Evolutionary conservation across 305 asterid genomes (phyloP).

Genomic region (Solanum hybrid): DNA sequence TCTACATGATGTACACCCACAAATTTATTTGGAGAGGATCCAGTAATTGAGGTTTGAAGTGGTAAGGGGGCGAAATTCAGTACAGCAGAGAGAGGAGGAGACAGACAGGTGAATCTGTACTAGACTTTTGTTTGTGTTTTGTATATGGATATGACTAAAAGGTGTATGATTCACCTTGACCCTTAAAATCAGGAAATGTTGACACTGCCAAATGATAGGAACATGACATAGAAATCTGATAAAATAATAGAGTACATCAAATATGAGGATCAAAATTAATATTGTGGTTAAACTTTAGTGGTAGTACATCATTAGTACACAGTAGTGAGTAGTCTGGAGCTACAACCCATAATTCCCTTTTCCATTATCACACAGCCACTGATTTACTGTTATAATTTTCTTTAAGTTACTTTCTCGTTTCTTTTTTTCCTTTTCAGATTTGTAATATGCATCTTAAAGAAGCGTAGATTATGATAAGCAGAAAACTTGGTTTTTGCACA

Average conservation of each 20-base stretch:
- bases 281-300: background rate
- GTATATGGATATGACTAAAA: background rate
- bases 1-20: background rate
- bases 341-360: background rate
- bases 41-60: background rate
- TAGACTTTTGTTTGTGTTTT: background rate
- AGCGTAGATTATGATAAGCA: background rate
- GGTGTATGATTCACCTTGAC: background rate
- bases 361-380: background rate
- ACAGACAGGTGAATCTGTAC: background rate
- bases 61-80: background rate
- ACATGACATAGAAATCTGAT: background rate
- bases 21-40: background rate
- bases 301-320: background rate
- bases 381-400: constrained; percentile 1
- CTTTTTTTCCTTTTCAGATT: background rate
- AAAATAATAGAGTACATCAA: background rate
- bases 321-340: background rate
- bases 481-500: background rate
- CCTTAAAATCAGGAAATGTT: background rate
- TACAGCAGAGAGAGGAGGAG: background rate
- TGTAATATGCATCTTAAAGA: background rate
- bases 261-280: background rate
- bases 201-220: background rate
- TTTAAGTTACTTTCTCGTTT: background rate